Conservation (phyloP, 352 stramenopile species). For the Elongisporangium senticosum region DNA sequence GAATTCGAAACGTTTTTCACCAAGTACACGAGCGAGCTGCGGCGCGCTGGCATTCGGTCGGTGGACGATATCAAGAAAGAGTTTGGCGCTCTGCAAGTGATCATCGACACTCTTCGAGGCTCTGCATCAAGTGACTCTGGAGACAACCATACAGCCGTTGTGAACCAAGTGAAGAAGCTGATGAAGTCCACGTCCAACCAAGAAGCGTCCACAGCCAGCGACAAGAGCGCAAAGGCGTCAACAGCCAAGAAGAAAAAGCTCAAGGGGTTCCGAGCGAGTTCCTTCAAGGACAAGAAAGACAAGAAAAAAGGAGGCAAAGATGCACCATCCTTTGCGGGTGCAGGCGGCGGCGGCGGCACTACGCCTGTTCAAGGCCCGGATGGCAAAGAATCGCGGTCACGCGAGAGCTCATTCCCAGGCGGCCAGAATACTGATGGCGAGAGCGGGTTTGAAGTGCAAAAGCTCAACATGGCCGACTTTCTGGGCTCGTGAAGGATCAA, state of each 20-base stretch:
- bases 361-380: not conserved
- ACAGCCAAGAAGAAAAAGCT: slow-evolving; percentile 31
- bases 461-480: slow-evolving; percentile 74
- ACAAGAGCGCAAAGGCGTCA: slow-evolving; percentile 17
- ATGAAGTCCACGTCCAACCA: slow-evolving; percentile 58
- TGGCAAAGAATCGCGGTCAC: slow-evolving; percentile 26
- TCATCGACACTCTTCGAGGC: slow-evolving; percentile 35
- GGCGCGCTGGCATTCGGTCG: slow-evolving; percentile 60
- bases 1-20: slow-evolving; percentile 68
- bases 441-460: slow-evolving; percentile 59
- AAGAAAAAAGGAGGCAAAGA: slow-evolving; percentile 9
- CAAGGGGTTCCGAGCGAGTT: slow-evolving; percentile 18
- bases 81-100: slow-evolving; percentile 44
- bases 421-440: slow-evolving; percentile 30
- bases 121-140: slow-evolving; percentile 19
- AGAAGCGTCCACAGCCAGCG: slow-evolving; percentile 26
- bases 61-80: slow-evolving; percentile 64
- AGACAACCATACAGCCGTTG: slow-evolving; percentile 20
- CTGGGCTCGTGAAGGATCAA: slow-evolving; percentile 26
- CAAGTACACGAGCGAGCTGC: slow-evolving; percentile 59
- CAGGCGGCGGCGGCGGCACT: no score
- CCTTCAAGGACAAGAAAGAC: slow-evolving; percentile 19
- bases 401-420: slow-evolving; percentile 34
- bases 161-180: slow-evolving; percentile 57
- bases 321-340: no score